These are phyloP conservation scores for Pythium folliculosum DNA, from an alignment of 352 stramenopile species.

Conservation along the genomic window DNA sequence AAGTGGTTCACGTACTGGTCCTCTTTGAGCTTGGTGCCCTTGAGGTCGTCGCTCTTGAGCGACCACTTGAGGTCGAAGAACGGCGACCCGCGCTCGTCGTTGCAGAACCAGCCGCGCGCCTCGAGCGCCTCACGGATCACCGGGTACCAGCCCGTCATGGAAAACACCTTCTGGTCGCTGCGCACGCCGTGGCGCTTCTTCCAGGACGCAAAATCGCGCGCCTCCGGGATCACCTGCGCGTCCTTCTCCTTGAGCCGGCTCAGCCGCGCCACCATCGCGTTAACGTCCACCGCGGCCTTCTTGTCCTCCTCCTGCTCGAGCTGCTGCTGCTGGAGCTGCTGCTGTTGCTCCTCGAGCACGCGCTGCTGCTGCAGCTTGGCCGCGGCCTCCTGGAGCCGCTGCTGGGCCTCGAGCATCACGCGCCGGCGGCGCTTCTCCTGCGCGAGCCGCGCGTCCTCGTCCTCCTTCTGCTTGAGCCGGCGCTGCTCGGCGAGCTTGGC, in stretches of 20 bases:
- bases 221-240: constrained; percentile 61
- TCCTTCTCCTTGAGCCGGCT: constrained; percentile 78
- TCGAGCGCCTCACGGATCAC: constrained; percentile 89
- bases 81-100: constrained; percentile 75
- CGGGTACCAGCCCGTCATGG: constrained; percentile 91
- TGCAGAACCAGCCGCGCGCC: constrained; percentile 89
- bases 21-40: constrained; percentile 75
- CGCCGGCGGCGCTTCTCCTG: constrained; percentile 59
- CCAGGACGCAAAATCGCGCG: constrained; percentile 87
- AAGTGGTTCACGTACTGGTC: constrained; percentile 92
- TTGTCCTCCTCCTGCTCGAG: constrained; percentile 31
- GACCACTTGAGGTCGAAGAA: constrained; percentile 94
- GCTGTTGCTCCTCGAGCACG: constrained; percentile 32
- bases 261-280: constrained; percentile 76
- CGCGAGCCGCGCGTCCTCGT: constrained; percentile 56
- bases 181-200: constrained; percentile 86
- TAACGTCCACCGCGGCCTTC: constrained; percentile 39
- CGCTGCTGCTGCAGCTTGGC: constrained; percentile 33
- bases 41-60: constrained; percentile 87
- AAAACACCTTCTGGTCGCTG: constrained; percentile 86
- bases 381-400: constrained; percentile 57
- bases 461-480: constrained; percentile 67
- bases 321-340: constrained; percentile 37
- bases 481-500: constrained; percentile 59
- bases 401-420: constrained; percentile 55